Base-by-base conservation (phyloP, 1,284 basidiomycete genomes). In the Acaromyces ingoldii region DNA sequence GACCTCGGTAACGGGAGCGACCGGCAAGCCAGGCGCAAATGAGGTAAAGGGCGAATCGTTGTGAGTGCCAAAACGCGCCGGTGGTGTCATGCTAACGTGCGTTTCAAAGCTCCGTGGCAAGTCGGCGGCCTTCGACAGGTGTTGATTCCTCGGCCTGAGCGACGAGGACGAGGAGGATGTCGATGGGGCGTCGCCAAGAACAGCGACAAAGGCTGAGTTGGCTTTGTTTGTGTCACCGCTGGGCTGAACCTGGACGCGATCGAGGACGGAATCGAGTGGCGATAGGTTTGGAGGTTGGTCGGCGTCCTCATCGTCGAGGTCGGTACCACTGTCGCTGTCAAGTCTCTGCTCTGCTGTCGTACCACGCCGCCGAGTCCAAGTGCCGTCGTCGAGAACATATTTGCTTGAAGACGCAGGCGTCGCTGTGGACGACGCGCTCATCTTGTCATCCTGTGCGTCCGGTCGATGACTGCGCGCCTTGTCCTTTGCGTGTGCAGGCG, bases 1-100 rank as follows among this genome's bases (percentile, higher is more conserved):
- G 47, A 37, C 17, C 51, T 46, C 50, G 49, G 4, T 43, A 50
- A 24, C 5, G 3, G 15, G 17, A 19, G 25, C 29, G n/a, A n/a
- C n/a, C n/a, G n/a, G n/a, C n/a, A n/a, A n/a, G n/a, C n/a, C n/a
- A n/a, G n/a, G n/a, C n/a, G n/a, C n/a, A n/a, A n/a, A n/a, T n/a
- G n/a, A n/a, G 6, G 51, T 55, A 28, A 65, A 65, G 9, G 63
- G 63, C 34, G 63, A 60, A 29, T 65, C 60, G 25, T 58, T 53
- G 51, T n/a, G 15, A 15, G 11, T 38, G 22, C 58, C 57, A 34
- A 66, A 58, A 51, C 41, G 60, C 24, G 59, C 57, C n/a, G 64
- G 62, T 21, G 64, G 64, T 25, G 64, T 66, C 64, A 66, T 66
- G 57, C 55, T 56, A 19, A 55, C 38, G 15, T 62, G 53, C 13